phyloP scores from a whole-genome alignment of 2,329 filamentous ascomycete genomes.

The Fusarium penzigii region DNA sequence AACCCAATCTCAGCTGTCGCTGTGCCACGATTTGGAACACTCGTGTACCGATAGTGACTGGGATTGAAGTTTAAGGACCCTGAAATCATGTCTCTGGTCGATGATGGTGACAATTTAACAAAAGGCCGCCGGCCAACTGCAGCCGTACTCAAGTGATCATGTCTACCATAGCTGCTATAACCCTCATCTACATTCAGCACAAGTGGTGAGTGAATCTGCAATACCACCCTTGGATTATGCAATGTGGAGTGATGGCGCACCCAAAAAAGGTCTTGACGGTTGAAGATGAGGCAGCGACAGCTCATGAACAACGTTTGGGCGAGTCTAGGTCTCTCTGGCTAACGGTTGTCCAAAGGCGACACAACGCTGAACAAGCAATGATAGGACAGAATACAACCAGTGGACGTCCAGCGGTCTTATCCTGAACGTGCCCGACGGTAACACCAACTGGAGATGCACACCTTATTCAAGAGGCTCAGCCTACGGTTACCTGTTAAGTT shows the following conservation, averaged over 20 bases:
- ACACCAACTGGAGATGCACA: constrained; percentile 21
- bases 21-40: neutral
- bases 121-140: neutral
- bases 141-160: neutral
- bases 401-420: constrained; percentile 19
- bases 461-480: constrained; percentile 5
- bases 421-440: constrained; percentile 21
- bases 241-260: constrained; percentile 29
- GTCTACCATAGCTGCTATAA: no score
- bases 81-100: neutral
- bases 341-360: constrained; percentile 12
- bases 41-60: neutral
- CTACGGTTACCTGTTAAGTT: no score
- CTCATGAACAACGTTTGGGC: constrained; percentile 27
- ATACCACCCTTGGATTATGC: neutral
- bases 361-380: constrained; percentile 15
- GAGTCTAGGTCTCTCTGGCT: constrained; percentile 12
- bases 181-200: no score
- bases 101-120: neutral
- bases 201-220: neutral
- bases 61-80: neutral
- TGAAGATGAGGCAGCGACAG: constrained; percentile 15
- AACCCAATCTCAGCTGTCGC: constrained; percentile 8
- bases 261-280: constrained; percentile 21
- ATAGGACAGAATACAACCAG: constrained; percentile 14